Conservation (phyloP, 805 yeast species). For the Starmerella apicola region DNA sequence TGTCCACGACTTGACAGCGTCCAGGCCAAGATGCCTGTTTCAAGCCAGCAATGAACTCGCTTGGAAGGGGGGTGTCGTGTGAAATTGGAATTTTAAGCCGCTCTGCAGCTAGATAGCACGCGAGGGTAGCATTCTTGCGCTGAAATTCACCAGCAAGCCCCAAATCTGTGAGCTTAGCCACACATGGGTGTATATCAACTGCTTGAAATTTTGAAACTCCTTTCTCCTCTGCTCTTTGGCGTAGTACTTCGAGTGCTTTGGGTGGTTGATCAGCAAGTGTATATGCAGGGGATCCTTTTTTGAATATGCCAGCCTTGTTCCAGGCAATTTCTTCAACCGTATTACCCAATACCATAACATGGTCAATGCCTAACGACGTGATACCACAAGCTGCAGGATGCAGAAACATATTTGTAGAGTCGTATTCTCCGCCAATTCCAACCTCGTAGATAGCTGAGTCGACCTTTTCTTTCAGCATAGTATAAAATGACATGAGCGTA, state of each 20-base stretch:
- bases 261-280: slow-evolving; percentile 46
- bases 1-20: slow-evolving; percentile 60
- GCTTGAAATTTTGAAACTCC: slow-evolving; percentile 34
- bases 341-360: slow-evolving; percentile 70
- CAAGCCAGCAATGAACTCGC: slow-evolving; percentile 16
- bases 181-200: slow-evolving; percentile 36
- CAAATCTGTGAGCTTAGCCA: slow-evolving; percentile 23
- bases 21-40: slow-evolving; percentile 67
- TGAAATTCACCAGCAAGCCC: slow-evolving; percentile 64
- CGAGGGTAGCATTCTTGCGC: slow-evolving; percentile 73
- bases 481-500: slow-evolving; percentile 82
- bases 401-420: slow-evolving; percentile 81
- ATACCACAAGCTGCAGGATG: slow-evolving; percentile 79
- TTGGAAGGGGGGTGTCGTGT: slow-evolving; percentile 18
- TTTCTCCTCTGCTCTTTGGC: slow-evolving; percentile 58
- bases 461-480: slow-evolving; percentile 77
- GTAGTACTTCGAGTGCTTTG: slow-evolving; percentile 37
- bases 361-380: slow-evolving; percentile 82
- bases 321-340: slow-evolving; percentile 85
- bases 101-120: slow-evolving; percentile 53
- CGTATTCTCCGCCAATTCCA: slow-evolving; percentile 96
- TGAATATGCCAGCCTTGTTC: slow-evolving; percentile 93
- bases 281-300: slow-evolving; percentile 51
- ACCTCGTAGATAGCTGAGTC: slow-evolving; percentile 93
- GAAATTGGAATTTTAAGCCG: slow-evolving; percentile 27